Percentiles rank a stretch among this genome's conserved stretches.
Evolutionary conservation across 176 grass and related monocot genomes (phyloP).

Genomic region (Eragrostis nindensis): DNA sequence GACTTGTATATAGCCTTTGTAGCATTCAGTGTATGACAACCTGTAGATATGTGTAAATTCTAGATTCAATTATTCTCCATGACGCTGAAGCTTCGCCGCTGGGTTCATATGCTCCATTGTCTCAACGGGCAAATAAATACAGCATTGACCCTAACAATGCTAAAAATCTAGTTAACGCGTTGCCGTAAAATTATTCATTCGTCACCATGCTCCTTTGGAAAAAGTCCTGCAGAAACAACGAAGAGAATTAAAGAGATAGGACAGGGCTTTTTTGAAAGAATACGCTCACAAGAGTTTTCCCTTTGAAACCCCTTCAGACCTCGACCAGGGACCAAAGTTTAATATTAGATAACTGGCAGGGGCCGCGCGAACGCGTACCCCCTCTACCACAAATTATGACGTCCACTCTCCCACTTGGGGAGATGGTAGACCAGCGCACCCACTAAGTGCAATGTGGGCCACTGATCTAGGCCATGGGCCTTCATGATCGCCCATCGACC

Average conservation of each 20-base stretch:
- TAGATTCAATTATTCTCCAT: background rate
- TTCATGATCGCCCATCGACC: constrained; percentile 4
- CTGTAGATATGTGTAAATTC: constrained; percentile 40
- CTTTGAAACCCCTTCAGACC: too few relatives aligned
- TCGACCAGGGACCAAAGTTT: background rate
- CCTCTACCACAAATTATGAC: constrained; percentile 74
- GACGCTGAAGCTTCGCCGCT: background rate
- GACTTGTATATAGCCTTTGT: constrained; percentile 50
- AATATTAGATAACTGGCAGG: background rate
- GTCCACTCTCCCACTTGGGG: constrained; percentile 48
- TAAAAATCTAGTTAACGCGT: too few relatives aligned
- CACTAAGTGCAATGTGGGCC: constrained; percentile 3
- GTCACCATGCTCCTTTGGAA: too few relatives aligned
- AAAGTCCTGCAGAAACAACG: too few relatives aligned
- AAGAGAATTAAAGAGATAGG: too few relatives aligned
- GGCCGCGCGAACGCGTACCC: constrained; percentile 71
- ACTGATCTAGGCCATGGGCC: constrained; percentile 23
- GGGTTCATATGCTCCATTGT: background rate
- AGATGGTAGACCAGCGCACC: constrained; percentile 16
- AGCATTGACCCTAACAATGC: background rate
- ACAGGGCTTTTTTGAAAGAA: too few relatives aligned
- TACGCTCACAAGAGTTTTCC: too few relatives aligned
- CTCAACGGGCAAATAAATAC: background rate
- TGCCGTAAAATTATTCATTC: too few relatives aligned
- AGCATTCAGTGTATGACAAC: constrained; percentile 23